Percentiles rank a stretch among this genome's conserved stretches.
Conservation (phyloP, 2,329 filamentous ascomycete genomes). For the Colletotrichum sp. region DNA sequence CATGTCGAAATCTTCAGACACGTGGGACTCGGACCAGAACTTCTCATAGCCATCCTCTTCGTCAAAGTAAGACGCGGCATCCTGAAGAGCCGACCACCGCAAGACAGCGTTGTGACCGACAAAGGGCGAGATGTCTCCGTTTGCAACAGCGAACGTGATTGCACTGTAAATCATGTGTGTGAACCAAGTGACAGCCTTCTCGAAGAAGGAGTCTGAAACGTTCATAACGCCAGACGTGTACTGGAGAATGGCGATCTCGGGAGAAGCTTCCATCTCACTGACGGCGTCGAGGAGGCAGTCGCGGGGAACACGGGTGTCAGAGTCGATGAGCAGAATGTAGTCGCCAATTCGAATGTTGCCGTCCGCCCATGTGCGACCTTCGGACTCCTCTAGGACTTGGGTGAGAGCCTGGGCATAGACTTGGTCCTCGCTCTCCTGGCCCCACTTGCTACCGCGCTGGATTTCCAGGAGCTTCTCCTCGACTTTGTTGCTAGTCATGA, state of each 20-base stretch:
- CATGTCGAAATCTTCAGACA: conserved; percentile 82
- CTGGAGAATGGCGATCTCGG: conserved; percentile 74
- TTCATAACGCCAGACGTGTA: conserved; percentile 80
- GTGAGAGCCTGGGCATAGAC: conserved; percentile 50
- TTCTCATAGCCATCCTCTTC: conserved; percentile 66
- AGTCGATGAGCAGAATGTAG: conserved; percentile 71
- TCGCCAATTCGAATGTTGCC: conserved; percentile 64
- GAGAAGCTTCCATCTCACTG: conserved; percentile 72
- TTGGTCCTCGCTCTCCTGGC: conserved; percentile 43
- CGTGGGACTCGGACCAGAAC: conserved; percentile 78
- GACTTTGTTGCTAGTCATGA: conserved; percentile 59
- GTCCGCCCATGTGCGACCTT: conserved; percentile 59
- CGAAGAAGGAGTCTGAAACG: conserved; percentile 73
- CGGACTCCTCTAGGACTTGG: conserved; percentile 52
- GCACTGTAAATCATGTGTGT: conserved; percentile 79
- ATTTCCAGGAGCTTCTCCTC: conserved; percentile 54
- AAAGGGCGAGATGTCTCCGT: conserved; percentile 76
- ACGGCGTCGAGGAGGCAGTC: conserved; percentile 75
- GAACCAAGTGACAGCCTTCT: conserved; percentile 78
- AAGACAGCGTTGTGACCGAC: conserved; percentile 81
- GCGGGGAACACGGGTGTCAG: conserved; percentile 70
- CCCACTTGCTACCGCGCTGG: conserved; percentile 40
- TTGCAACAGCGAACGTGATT: conserved; percentile 73
- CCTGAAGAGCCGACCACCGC: conserved; percentile 59
- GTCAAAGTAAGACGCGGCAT: conserved; percentile 34